Percentiles rank a stretch among this genome's conserved stretches.
phyloP scores from a whole-genome alignment of 257 asterid species.

The Craterostigma plantagineum region DNA sequence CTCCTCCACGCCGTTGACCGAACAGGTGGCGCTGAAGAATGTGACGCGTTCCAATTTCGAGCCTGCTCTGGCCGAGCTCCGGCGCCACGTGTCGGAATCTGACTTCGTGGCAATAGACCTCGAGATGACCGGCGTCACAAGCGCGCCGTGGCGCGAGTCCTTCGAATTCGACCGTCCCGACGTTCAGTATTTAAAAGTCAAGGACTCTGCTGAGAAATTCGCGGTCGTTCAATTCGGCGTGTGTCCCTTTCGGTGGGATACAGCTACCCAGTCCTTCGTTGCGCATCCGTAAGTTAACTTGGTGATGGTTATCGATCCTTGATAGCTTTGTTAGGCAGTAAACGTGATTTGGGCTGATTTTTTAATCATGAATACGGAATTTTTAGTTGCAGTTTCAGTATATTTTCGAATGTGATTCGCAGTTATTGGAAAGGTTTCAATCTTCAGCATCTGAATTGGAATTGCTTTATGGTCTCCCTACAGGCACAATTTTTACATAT shows the following conservation, averaged over 20 bases:
- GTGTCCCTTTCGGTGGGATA: conserved; percentile 86
- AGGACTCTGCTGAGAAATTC: conserved; percentile 87
- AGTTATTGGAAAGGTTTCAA: neutral
- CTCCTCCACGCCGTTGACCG: conserved; percentile 15
- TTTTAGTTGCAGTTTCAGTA: neutral
- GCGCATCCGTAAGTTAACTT: conserved; percentile 64
- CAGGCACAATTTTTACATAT: conserved; percentile 81
- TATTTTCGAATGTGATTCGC: neutral
- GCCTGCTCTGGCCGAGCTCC: conserved; percentile 48
- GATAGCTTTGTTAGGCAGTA: too few relatives aligned
- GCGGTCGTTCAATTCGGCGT: conserved; percentile 96
- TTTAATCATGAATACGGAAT: too few relatives aligned
- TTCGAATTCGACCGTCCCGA: conserved; percentile 70
- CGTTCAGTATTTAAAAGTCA: conserved; percentile 66
- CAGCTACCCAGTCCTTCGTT: conserved; percentile 26
- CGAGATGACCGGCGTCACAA: conserved; percentile 91
- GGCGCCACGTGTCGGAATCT: conserved; percentile 47
- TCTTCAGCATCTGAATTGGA: neutral
- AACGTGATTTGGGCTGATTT: too few relatives aligned
- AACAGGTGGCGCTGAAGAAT: conserved; percentile 50
- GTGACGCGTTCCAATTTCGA: conserved; percentile 70
- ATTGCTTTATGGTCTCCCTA: conserved; percentile 9
- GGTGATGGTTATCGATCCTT: too few relatives aligned
- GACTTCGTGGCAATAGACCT: conserved; percentile 83
- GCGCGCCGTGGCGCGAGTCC: conserved; percentile 86